Evolutionary conservation across 164 flowering plant genomes (phyloP).

Genomic region (Aristolochia contorta): DNA sequence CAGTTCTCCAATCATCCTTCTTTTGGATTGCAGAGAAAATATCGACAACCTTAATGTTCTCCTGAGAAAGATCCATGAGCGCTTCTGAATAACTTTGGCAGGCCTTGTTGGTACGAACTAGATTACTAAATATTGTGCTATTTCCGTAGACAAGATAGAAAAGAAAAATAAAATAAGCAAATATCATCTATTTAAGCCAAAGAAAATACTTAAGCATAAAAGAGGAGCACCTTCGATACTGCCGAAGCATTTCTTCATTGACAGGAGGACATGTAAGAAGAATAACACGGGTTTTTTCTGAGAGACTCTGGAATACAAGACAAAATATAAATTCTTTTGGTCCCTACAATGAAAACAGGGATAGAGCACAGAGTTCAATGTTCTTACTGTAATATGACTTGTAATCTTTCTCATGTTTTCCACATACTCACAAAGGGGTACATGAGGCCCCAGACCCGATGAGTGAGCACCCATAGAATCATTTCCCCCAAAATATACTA

Average conservation of each 20-base stretch:
- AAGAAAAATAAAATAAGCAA: not conserved
- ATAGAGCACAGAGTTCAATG: not conserved
- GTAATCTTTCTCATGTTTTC: slow-evolving; percentile 80
- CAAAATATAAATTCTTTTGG: no score
- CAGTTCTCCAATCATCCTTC: slow-evolving; percentile 49
- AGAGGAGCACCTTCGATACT: slow-evolving; percentile 36
- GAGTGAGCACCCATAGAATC: slow-evolving; percentile 86
- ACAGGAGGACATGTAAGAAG: slow-evolving; percentile 37
- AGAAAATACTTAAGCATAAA: not conserved
- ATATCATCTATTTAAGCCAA: not conserved
- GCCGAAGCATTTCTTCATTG: slow-evolving; percentile 46
- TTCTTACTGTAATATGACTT: slow-evolving; percentile 58
- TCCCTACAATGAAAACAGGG: not conserved
- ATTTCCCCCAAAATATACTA: slow-evolving; percentile 95
- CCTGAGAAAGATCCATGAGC: slow-evolving; percentile 58
- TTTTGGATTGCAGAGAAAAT: slow-evolving; percentile 69
- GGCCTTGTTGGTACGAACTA: slow-evolving; percentile 66
- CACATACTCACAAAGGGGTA: slow-evolving; percentile 72
- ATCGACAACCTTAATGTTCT: slow-evolving; percentile 61
- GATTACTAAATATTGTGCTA: slow-evolving; percentile 42
- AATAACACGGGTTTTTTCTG: slow-evolving; percentile 33
- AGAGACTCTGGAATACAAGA: slow-evolving; percentile 50
- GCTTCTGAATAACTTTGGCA: slow-evolving; percentile 77
- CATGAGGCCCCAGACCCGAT: slow-evolving; percentile 92
- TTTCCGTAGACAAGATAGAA: slow-evolving; percentile 1